phyloP scores from a whole-genome alignment of 768 basidiomycete species.

The Boletellus sp. region DNA sequence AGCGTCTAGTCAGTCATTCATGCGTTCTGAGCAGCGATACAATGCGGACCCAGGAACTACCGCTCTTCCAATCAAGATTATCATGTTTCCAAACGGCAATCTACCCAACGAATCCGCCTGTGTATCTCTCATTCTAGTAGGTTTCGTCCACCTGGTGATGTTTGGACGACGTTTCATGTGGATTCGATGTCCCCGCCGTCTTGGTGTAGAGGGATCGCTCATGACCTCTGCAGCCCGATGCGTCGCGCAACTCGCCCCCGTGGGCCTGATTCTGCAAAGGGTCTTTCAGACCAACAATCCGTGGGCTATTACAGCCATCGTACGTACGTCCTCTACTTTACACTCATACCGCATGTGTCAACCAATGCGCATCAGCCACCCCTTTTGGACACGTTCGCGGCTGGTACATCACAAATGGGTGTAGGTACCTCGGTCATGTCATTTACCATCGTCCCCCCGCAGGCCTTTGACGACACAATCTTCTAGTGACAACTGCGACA shows the following conservation, averaged over 20 bases:
- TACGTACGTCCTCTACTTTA: slow-evolving; percentile 44
- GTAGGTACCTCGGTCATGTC: too few relatives aligned
- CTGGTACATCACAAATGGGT: slow-evolving; percentile 43
- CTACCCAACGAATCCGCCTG: too few relatives aligned
- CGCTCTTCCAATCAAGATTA: too few relatives aligned
- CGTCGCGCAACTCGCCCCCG: slow-evolving; percentile 70
- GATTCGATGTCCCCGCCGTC: too few relatives aligned
- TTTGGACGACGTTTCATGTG: too few relatives aligned
- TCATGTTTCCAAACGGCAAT: too few relatives aligned
- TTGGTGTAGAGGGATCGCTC: slow-evolving; percentile 68
- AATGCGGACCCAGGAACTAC: too few relatives aligned
- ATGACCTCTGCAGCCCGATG: slow-evolving; percentile 71
- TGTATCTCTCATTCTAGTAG: too few relatives aligned
- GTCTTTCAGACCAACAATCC: slow-evolving; percentile 75
- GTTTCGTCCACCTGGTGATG: too few relatives aligned
- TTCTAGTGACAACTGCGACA: slow-evolving; percentile 74
- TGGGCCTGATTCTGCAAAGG: slow-evolving; percentile 63
- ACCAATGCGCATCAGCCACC: slow-evolving; percentile 40
- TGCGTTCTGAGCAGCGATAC: too few relatives aligned
- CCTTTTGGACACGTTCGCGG: slow-evolving; percentile 72
- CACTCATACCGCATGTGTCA: not conserved
- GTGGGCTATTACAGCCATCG: slow-evolving; percentile 72
- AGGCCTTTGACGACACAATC: too few relatives aligned
- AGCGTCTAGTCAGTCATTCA: too few relatives aligned
- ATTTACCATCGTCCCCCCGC: not conserved